A percentile compares a stretch with the other conserved stretches of the same genome.
Evolutionary conservation across 106 monocot genomes (phyloP).

Genomic region (Dioscorea alata): DNA sequence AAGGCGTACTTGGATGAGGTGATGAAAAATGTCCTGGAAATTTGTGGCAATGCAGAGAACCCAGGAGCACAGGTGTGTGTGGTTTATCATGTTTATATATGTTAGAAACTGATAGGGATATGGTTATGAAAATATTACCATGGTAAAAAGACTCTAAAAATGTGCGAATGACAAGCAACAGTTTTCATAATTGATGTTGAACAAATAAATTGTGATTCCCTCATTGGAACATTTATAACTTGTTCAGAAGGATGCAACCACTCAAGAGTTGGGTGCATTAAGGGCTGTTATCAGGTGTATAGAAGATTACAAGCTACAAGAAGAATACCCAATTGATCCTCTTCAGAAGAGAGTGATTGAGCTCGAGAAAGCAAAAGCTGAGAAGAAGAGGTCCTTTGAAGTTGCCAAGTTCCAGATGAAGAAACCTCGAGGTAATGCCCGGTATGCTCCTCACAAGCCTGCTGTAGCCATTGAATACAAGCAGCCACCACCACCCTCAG

Average conservation of each 20-base stretch:
- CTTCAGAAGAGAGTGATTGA: conserved; percentile 37
- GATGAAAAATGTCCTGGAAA: conserved; percentile 10
- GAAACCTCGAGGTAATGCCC: conserved; percentile 20
- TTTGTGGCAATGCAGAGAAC: conserved; percentile 4
- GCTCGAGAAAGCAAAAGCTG: conserved; percentile 37
- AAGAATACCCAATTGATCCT: conserved; percentile 36
- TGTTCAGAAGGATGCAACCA: conserved; percentile 30
- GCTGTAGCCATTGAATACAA: not conserved
- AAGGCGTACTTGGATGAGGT: conserved; percentile 33
- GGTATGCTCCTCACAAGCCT: conserved; percentile 6
- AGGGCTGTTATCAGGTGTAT: conserved; percentile 42
- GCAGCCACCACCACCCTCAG: conserved; percentile 8
- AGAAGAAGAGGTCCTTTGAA: conserved; percentile 26
- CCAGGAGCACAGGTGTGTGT: conserved; percentile 14
- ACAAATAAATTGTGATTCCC: too few relatives aligned
- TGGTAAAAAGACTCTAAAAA: too few relatives aligned
- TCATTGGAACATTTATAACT: too few relatives aligned
- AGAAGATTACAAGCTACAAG: conserved; percentile 65
- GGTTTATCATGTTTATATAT: not conserved
- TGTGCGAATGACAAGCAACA: too few relatives aligned
- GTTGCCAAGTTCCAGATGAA: conserved; percentile 15
- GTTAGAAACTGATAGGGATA: too few relatives aligned
- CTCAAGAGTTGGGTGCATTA: conserved; percentile 37
- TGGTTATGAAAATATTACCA: too few relatives aligned
- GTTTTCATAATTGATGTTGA: too few relatives aligned